Conservation (phyloP, 2,329 filamentous ascomycete genomes). For the Fusarium brachygibbosum region DNA sequence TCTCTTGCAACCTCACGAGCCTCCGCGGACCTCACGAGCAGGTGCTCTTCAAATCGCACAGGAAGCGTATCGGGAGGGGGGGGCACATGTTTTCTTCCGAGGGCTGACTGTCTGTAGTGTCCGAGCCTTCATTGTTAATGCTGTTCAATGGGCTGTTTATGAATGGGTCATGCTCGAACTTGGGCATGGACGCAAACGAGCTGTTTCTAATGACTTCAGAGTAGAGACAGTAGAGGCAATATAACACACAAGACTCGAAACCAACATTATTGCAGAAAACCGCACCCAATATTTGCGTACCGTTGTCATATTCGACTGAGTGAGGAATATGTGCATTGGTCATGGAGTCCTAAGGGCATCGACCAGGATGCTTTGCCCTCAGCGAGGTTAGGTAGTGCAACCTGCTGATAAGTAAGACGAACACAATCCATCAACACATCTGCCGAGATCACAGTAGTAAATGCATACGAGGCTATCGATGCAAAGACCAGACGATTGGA, state of each 20-base stretch:
- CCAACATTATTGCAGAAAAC: background rate
- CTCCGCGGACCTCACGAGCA: conserved; percentile 49
- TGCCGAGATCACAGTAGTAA: background rate
- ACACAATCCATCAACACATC: background rate
- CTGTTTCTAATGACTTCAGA: conserved; percentile 1
- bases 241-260: background rate
- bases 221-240: conserved; percentile 9
- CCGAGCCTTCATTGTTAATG: conserved; percentile 92
- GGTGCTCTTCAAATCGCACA: conserved; percentile 74
- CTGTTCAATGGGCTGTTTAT: conserved; percentile 92
- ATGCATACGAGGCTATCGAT: background rate
- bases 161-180: conserved; percentile 84
- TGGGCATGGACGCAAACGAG: conserved; percentile 47
- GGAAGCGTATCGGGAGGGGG: conserved; percentile 74
- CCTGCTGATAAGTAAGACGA: background rate
- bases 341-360: background rate
- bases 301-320: too few species aligned
- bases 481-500: background rate
- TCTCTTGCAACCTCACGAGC: conserved; percentile 40
- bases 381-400: background rate
- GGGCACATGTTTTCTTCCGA: conserved; percentile 75
- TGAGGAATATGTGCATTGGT: background rate
- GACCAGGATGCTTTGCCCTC: background rate
- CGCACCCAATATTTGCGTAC: background rate
- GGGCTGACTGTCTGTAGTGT: conserved; percentile 85